Evolutionary conservation across 129 eudicot genomes (phyloP), one percentile per base, ranked within the genome.

Genomic region (Ambrosia trifida): DNA sequence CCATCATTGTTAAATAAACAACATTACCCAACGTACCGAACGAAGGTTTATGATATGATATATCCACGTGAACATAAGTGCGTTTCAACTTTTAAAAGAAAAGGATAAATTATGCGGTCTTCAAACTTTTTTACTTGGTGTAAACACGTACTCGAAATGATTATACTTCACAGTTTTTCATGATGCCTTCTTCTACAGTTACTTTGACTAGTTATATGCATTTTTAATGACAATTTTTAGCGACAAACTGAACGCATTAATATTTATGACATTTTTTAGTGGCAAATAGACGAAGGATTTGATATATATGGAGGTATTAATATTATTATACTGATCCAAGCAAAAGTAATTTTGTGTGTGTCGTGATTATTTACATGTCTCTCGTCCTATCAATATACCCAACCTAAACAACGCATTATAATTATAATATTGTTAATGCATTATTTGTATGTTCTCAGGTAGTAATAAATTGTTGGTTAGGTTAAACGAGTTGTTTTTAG

Each of bases 111-210:
- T 7, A 53, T 53, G 60, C 14, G 60, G 13, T 53, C 60, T 53
- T 53, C 60, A 9, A 18, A 53, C 60, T 53, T 19, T 53, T 18
- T 53, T 7, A 17, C 32, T 19, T 53, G 11, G 14, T n/a, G 54
- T n/a, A 49, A 49, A 49, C 20, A 49, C 20, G 19, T 53, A 53
- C 60, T 3, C 32, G 32, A 53, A 53, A 19, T 53, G 12, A 53
- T 53, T 19, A 19, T 53, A 3, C 60, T 53, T 53, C 60, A 53
- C 60, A 19, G 60, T 53, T 53, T 53, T 53, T 53, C 60, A 53
- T 18, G 31, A 53, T 8, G 11, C 13, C 60, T 18, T 53, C 60
- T 18, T 53, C 60, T 19, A 53, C 5, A 53, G 60, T 53, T 53
- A 19, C 60, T 53, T 53, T 53, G 60, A 53, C 60, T 53, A 19